Conservation (phyloP, 2,329 filamentous ascomycete species). For the Ceratocystis papillata region DNA sequence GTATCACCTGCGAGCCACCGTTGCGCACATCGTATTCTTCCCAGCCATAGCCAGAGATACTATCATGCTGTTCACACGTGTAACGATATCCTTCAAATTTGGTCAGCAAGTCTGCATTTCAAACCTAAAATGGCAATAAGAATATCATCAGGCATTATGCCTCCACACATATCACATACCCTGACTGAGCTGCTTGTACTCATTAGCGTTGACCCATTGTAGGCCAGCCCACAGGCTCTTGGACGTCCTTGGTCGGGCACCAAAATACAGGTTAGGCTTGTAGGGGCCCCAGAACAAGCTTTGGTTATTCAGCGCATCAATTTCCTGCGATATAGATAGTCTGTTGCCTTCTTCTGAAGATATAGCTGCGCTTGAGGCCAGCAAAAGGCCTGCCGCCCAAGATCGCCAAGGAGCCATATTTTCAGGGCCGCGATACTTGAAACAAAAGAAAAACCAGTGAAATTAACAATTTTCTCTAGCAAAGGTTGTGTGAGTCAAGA, state of each 20-base stretch:
- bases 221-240: slow-evolving; percentile 72
- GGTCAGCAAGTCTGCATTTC: not conserved
- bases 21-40: slow-evolving; percentile 86
- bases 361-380: slow-evolving; percentile 18
- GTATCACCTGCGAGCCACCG: slow-evolving; percentile 80
- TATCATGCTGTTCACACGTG: slow-evolving; percentile 90
- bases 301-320: slow-evolving; percentile 51
- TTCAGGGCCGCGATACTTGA: slow-evolving; percentile 27
- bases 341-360: not conserved
- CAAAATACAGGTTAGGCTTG: slow-evolving; percentile 88
- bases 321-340: slow-evolving; percentile 16
- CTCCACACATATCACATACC: slow-evolving; percentile 78
- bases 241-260: slow-evolving; percentile 68
- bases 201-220: slow-evolving; percentile 80
- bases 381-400: slow-evolving; percentile 21
- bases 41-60: slow-evolving; percentile 94
- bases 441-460: slow-evolving; percentile 25
- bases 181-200: slow-evolving; percentile 61
- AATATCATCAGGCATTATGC: slow-evolving; percentile 36
- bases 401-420: slow-evolving; percentile 26
- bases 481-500: not conserved
- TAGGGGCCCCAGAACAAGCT: slow-evolving; percentile 94
- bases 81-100: slow-evolving; percentile 45
- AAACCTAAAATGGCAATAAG: not conserved
- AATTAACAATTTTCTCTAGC: not conserved